Conservation (phyloP, 306 rosid genomes). For the Cicer yamashitae region DNA sequence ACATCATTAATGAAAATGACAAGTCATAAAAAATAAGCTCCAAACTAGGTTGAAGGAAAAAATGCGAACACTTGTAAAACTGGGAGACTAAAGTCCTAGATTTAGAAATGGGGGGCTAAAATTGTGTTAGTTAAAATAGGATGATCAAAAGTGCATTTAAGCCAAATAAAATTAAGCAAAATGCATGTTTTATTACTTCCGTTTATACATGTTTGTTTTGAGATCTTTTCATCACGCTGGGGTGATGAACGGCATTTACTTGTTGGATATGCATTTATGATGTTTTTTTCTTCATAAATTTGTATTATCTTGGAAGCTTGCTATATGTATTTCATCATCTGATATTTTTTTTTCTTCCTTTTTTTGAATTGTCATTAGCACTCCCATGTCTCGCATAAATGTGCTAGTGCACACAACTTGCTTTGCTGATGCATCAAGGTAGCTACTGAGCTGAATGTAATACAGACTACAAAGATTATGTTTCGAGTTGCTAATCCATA, state of each 20-base stretch:
- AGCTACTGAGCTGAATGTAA: slow-evolving; percentile 46
- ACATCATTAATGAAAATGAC: no score
- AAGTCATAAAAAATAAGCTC: no score
- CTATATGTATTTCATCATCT: slow-evolving; percentile 38
- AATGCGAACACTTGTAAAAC: no score
- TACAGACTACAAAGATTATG: slow-evolving; percentile 32
- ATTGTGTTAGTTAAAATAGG: no score
- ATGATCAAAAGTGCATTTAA: no score
- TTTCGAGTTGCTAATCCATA: slow-evolving; percentile 36
- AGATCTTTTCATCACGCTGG: slow-evolving; percentile 16
- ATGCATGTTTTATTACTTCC: neutral
- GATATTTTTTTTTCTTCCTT: slow-evolving; percentile 1
- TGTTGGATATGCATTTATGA: slow-evolving; percentile 32
- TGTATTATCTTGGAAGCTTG: slow-evolving; percentile 29
- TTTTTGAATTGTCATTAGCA: slow-evolving; percentile 49
- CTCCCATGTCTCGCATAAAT: slow-evolving; percentile 84
- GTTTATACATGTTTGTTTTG: slow-evolving; percentile 25
- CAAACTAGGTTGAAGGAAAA: no score
- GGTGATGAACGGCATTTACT: slow-evolving; percentile 23
- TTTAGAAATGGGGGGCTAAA: no score
- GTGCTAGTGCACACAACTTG: slow-evolving; percentile 89
- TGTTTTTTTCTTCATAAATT: slow-evolving; percentile 25
- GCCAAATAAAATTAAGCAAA: slow-evolving; percentile 6
- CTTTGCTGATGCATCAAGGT: slow-evolving; percentile 95
- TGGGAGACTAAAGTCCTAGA: no score